Conservation (phyloP, 139 green algal species). For the Bryopsis sp. region DNA sequence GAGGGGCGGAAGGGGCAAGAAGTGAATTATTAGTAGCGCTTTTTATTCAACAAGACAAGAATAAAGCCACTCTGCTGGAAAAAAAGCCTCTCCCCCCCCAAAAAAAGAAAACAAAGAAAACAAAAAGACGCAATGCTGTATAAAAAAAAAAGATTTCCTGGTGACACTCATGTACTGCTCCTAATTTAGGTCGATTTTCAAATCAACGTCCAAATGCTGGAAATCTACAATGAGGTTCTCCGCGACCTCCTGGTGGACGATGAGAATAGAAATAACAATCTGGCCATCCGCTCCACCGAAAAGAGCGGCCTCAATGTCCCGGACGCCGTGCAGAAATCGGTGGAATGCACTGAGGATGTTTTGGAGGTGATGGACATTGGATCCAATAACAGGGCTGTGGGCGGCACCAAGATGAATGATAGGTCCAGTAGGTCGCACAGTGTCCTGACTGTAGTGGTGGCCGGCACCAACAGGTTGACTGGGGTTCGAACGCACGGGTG, state of each 20-base stretch:
- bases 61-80: too few species aligned
- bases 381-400: conserved; percentile 42
- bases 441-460: conserved; percentile 62
- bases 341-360: conserved; percentile 59
- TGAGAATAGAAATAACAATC: too few species aligned
- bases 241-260: conserved; percentile 58
- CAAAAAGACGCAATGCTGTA: too few species aligned
- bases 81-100: too few species aligned
- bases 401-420: conserved; percentile 89
- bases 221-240: conserved; percentile 95
- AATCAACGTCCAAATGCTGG: conserved; percentile 81
- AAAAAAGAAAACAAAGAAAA: too few species aligned
- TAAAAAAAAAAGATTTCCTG: too few species aligned
- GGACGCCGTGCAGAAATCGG: conserved; percentile 56
- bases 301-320: conserved; percentile 70
- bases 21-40: too few species aligned
- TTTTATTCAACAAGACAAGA: too few species aligned
- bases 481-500: conserved; percentile 40
- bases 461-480: conserved; percentile 37
- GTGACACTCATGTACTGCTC: too few species aligned
- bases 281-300: conserved; percentile 66
- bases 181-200: conserved; percentile 57
- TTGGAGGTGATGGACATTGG: conserved; percentile 65
- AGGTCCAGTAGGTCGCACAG: conserved; percentile 43
- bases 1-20: too few species aligned